Conservation (phyloP, 139 green algal genomes). For the Auxenochlorella protothecoides region DNA sequence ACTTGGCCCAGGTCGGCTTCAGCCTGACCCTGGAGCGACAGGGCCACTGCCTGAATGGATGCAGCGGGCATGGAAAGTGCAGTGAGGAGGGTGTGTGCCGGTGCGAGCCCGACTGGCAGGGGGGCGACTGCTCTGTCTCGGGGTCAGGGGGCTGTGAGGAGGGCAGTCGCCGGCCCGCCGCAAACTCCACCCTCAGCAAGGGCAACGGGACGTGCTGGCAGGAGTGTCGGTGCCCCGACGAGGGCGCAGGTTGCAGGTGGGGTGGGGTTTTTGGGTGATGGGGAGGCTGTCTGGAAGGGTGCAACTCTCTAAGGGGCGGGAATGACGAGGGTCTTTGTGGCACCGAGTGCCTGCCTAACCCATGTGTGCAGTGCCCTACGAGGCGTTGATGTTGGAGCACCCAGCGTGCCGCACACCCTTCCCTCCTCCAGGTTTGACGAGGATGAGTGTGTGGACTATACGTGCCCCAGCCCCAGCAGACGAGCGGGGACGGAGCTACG, state of each 20-base stretch:
- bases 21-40: conserved; percentile 21
- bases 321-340: too few species aligned
- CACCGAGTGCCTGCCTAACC: too few species aligned
- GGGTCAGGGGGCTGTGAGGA: conserved; percentile 7
- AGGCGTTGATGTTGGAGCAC: too few species aligned
- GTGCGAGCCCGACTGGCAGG: conserved; percentile 32
- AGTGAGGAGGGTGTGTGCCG: conserved; percentile 30
- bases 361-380: too few species aligned
- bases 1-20: conserved; percentile 26
- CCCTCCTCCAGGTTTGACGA: conserved; percentile 1
- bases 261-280: not conserved
- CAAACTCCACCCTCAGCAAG: not conserved
- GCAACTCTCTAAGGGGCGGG: too few species aligned
- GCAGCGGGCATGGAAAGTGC: conserved; percentile 40
- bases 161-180: conserved; percentile 1
- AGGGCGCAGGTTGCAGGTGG: conserved; percentile 2
- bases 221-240: conserved; percentile 16
- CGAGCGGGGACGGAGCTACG: not conserved
- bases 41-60: conserved; percentile 40
- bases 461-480: conserved; percentile 7
- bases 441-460: conserved; percentile 13
- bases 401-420: not conserved
- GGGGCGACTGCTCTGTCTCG: conserved; percentile 47
- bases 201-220: conserved; percentile 24
- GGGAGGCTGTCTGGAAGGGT: too few species aligned